Evolutionary conservation across 306 rosid genomes (phyloP).

Genomic region (Fagus sylvatica): DNA sequence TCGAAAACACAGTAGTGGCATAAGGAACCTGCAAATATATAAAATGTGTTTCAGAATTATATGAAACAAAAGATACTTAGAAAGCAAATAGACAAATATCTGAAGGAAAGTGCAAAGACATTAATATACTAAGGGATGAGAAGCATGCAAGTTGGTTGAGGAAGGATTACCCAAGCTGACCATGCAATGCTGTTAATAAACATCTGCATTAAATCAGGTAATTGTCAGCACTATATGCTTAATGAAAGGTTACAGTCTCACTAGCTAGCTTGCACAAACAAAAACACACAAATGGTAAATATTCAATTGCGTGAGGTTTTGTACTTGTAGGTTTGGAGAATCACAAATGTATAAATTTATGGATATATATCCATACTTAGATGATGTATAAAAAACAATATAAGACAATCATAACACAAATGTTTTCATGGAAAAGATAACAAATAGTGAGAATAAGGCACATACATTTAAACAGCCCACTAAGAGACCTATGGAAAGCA

Average conservation of each 20-base stretch:
- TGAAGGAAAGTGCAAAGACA: neutral
- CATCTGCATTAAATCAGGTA: slow-evolving; percentile 50
- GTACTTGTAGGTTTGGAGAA: no score
- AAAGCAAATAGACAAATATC: neutral
- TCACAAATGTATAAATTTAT: neutral
- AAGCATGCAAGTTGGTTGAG: neutral
- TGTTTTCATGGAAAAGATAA: neutral
- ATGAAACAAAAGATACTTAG: neutral
- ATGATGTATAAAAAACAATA: no score
- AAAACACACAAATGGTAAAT: neutral
- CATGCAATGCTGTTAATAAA: slow-evolving; percentile 62
- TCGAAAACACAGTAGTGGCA: slow-evolving; percentile 47
- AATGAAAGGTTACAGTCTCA: neutral
- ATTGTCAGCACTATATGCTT: slow-evolving; percentile 6
- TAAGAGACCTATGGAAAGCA: slow-evolving; percentile 69
- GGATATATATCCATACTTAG: no score
- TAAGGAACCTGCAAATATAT: slow-evolving; percentile 76
- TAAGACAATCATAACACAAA: neutral
- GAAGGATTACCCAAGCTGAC: slow-evolving; percentile 74
- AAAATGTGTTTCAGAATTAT: slow-evolving; percentile 21
- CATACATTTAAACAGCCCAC: slow-evolving; percentile 55
- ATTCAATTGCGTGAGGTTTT: no score
- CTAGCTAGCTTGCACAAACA: neutral
- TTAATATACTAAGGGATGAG: neutral
- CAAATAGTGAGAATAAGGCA: slow-evolving; percentile 3